Evolutionary conservation across 1,284 basidiomycete species (phyloP).

Genomic region (Cutaneotrichosporon curvatum): DNA sequence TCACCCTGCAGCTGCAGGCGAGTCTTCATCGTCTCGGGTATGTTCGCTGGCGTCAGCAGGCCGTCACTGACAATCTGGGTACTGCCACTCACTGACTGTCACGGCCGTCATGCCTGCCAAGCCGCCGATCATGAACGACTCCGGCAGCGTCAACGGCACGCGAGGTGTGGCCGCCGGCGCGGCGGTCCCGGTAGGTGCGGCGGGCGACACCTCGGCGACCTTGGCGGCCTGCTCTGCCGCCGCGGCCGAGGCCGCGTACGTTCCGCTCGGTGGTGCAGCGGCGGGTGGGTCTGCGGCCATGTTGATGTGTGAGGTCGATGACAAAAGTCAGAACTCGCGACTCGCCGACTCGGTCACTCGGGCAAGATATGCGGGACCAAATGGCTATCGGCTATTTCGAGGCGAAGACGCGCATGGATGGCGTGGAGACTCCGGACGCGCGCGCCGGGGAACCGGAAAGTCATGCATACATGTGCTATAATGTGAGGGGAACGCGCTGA

Average conservation of each 20-base stretch:
- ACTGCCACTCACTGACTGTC: constrained; percentile 44
- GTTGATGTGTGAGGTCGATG: too few species aligned
- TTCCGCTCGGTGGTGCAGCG: neutral
- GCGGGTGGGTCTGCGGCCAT: neutral
- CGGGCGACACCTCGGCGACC: neutral
- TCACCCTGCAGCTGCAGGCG: constrained; percentile 91
- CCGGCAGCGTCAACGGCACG: constrained; percentile 45
- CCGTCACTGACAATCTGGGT: too few species aligned
- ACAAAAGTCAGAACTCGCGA: too few species aligned
- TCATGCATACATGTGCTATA: too few species aligned
- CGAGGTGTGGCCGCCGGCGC: neutral
- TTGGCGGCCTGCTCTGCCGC: neutral
- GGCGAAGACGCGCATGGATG: too few species aligned
- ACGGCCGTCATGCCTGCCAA: constrained; percentile 83
- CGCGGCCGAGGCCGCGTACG: neutral
- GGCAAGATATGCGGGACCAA: too few species aligned
- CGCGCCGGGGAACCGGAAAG: too few species aligned
- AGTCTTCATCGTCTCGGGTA: constrained; percentile 80
- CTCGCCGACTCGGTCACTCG: too few species aligned
- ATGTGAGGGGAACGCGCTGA: too few species aligned
- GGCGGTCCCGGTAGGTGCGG: neutral
- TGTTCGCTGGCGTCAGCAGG: constrained; percentile 47
- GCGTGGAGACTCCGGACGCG: too few species aligned
- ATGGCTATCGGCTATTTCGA: too few species aligned
- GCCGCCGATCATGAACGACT: constrained; percentile 79